Conservation (phyloP, 2,329 filamentous ascomycete genomes). For the Cadophora malorum region DNA sequence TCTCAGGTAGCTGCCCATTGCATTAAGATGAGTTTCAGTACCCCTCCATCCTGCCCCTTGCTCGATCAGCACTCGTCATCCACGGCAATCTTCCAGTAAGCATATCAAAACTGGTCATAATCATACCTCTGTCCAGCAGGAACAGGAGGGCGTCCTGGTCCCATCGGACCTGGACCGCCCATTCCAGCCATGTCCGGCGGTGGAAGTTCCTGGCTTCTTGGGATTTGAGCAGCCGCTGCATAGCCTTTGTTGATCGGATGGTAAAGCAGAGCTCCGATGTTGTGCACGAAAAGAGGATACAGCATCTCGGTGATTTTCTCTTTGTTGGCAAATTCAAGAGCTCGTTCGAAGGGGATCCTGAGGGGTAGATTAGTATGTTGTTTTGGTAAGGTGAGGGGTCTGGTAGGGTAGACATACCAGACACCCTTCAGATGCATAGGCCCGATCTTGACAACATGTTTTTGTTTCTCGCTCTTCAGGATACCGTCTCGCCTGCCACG, state of each 20-base stretch:
- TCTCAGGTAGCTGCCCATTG: background rate
- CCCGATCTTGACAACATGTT: conserved; percentile 97
- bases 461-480: conserved; percentile 93
- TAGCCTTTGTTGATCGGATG: conserved; percentile 81
- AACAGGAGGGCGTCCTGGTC: background rate
- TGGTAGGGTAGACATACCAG: conserved; percentile 66
- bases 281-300: conserved; percentile 95
- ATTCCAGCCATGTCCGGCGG: background rate
- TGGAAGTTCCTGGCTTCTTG: conserved; percentile 20
- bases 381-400: background rate
- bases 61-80: background rate
- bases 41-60: background rate
- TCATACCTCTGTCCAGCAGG: conserved; percentile 19
- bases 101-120: background rate
- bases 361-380: background rate
- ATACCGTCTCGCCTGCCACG: conserved; percentile 93
- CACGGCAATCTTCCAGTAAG: background rate
- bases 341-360: conserved; percentile 96
- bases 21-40: background rate
- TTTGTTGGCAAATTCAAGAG: conserved; percentile 96
- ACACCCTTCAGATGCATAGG: conserved; percentile 98
- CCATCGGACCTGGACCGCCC: background rate
- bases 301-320: conserved; percentile 96
- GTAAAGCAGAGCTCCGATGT: conserved; percentile 91
- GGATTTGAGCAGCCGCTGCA: conserved; percentile 43